These are phyloP conservation scores for Acanthamoeba quina DNA, from an alignment of 208 protist species.

Conservation along the genomic window DNA sequence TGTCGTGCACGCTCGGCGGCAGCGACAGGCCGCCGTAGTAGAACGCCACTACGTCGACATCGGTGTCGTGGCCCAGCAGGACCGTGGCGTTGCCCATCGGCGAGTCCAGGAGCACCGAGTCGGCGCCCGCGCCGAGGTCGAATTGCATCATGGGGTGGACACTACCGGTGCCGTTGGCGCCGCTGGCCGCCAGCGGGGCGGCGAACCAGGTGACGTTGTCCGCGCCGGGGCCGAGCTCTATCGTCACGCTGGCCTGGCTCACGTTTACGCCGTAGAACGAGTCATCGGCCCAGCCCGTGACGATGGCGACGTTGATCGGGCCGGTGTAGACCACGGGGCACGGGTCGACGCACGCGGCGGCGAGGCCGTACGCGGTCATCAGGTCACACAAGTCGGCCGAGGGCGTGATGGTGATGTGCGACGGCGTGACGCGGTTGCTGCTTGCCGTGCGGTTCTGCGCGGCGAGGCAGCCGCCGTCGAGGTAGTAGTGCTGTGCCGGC, in stretches of 20 bases:
- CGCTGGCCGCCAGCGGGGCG: not conserved
- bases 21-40: conserved; percentile 9
- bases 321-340: conserved; percentile 60
- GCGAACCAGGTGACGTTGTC: conserved; percentile 56
- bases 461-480: conserved; percentile 45
- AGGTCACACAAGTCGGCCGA: conserved; percentile 2
- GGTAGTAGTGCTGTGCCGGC: conserved; percentile 53
- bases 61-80: conserved; percentile 40
- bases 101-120: not conserved
- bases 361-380: conserved; percentile 6
- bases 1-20: conserved; percentile 25
- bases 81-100: not conserved
- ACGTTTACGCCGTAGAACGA: conserved; percentile 23
- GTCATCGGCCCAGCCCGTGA: conserved; percentile 50
- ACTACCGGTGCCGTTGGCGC: not conserved
- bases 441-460: not conserved
- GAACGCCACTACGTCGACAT: conserved; percentile 2
- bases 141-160: not conserved
- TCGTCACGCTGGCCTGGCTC: not conserved
- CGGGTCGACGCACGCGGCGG: not conserved
- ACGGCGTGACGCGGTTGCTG: not conserved
- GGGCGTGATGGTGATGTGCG: not conserved
- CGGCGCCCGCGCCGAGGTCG: conserved; percentile 25
- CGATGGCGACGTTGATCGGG: conserved; percentile 44
- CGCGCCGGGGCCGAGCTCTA: conserved; percentile 27